Conservation (phyloP, 306 rosid species). For the Cyamopsis tetragonoloba region DNA sequence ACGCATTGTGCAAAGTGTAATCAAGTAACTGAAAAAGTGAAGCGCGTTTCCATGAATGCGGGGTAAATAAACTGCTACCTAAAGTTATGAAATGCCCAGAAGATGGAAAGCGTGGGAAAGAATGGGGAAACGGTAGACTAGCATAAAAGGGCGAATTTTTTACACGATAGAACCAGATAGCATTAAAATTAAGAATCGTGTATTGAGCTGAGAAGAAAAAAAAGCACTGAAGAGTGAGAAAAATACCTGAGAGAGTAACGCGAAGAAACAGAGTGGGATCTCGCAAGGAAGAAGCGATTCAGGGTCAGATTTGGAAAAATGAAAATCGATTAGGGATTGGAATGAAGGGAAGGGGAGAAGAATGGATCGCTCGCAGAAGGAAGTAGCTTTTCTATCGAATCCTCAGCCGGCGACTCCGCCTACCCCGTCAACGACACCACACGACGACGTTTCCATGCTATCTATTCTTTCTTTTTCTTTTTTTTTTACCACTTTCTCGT, state of each 20-base stretch:
- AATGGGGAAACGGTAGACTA: background rate
- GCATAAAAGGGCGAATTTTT: slow-evolving; percentile 12
- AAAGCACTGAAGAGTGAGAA: background rate
- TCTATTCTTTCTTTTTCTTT: too few relatives aligned
- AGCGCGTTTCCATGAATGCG: background rate
- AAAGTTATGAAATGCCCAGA: slow-evolving; percentile 23
- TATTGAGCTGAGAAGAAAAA: background rate
- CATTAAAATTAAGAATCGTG: background rate
- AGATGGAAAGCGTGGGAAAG: background rate
- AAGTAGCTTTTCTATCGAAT: background rate
- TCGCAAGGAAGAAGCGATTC: background rate
- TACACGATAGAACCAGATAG: background rate
- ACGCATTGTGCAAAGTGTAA: background rate
- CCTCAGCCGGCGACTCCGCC: slow-evolving; percentile 19
- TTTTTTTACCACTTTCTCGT: too few relatives aligned
- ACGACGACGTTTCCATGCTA: slow-evolving; percentile 24
- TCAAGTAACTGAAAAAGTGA: background rate
- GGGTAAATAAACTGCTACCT: background rate
- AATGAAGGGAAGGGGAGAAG: background rate
- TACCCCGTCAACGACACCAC: slow-evolving; percentile 6
- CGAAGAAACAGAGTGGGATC: slow-evolving; percentile 9
- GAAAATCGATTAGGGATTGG: background rate
- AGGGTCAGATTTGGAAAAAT: too few relatives aligned
- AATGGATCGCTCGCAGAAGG: background rate
- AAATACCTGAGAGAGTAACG: slow-evolving; percentile 2